Conservation (phyloP, 148 eudicot species). For the Cornus kousa region DNA sequence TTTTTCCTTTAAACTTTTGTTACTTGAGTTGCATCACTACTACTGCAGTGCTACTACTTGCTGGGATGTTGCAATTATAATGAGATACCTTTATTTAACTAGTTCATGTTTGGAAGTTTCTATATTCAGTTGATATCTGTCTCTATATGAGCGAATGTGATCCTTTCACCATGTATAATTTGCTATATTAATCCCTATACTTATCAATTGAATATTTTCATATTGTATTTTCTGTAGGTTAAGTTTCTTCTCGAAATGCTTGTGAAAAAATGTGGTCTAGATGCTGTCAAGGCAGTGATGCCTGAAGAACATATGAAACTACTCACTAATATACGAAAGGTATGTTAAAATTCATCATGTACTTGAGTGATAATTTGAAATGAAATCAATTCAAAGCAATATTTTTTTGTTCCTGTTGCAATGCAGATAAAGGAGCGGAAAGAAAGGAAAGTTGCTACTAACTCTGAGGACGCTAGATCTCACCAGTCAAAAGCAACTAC, state of each 20-base stretch:
- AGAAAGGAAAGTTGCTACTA: conserved; percentile 58
- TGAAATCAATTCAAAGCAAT: neutral
- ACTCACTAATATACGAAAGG: conserved; percentile 95
- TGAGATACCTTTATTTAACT: too few relatives aligned
- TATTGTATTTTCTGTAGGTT: conserved; percentile 43
- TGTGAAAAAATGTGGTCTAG: conserved; percentile 91
- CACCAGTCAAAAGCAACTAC: conserved; percentile 80
- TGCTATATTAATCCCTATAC: neutral
- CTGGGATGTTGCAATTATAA: too few relatives aligned
- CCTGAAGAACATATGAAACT: conserved; percentile 97
- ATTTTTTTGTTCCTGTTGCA: neutral
- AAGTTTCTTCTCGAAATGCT: conserved; percentile 91
- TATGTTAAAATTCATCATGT: conserved; percentile 10
- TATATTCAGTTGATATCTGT: too few relatives aligned
- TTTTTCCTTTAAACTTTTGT: too few relatives aligned
- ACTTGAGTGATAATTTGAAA: neutral
- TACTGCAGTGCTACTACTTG: too few relatives aligned
- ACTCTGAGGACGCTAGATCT: conserved; percentile 60
- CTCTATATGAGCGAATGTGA: neutral
- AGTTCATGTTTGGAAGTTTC: too few relatives aligned
- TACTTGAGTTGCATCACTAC: too few relatives aligned
- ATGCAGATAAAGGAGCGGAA: conserved; percentile 75
- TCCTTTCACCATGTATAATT: too few relatives aligned
- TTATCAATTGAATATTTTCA: neutral
- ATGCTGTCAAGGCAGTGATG: conserved; percentile 91